phyloP scores from a whole-genome alignment of 2,329 filamentous ascomycete species.

The Scytalidium lignicola region DNA sequence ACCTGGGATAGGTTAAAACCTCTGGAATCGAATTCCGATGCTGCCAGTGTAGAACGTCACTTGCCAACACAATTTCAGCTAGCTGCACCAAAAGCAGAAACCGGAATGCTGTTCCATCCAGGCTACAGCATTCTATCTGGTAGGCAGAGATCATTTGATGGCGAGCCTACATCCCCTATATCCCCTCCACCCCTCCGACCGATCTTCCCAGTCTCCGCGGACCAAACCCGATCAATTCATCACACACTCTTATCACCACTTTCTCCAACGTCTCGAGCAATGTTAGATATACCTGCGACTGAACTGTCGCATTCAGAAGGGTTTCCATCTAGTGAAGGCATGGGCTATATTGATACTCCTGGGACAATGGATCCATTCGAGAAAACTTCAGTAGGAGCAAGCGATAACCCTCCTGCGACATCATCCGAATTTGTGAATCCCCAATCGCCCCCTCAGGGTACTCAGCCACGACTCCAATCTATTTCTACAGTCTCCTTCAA shows the following conservation, averaged over 20 bases:
- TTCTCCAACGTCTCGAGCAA: slow-evolving; percentile 12
- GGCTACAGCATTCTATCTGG: slow-evolving; percentile 12
- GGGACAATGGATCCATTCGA: slow-evolving; percentile 1
- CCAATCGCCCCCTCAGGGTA: neutral
- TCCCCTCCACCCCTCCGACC: slow-evolving; percentile 6
- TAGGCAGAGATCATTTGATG: slow-evolving; percentile 6
- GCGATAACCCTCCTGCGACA: neutral
- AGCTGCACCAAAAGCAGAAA: slow-evolving; percentile 25
- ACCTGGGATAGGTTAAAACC: slow-evolving; percentile 33
- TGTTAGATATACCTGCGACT: slow-evolving; percentile 10
- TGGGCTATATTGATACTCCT: slow-evolving; percentile 6
- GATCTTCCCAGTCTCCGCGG: slow-evolving; percentile 7
- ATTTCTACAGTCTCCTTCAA: slow-evolving; percentile 17
- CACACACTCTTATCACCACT: slow-evolving; percentile 14
- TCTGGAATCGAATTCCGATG: slow-evolving; percentile 32
- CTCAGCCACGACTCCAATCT: neutral
- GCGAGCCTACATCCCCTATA: slow-evolving; percentile 11
- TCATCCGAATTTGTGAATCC: neutral
- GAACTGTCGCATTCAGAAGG: slow-evolving; percentile 15
- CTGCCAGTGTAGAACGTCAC: slow-evolving; percentile 34
- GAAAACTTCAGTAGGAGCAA: neutral
- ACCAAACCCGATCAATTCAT: slow-evolving; percentile 12
- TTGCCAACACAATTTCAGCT: slow-evolving; percentile 31
- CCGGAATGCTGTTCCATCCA: slow-evolving; percentile 12
- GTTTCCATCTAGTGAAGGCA: slow-evolving; percentile 12